Evolutionary conservation across 2,329 filamentous ascomycete species (phyloP).

Genomic region (Cyphellophora attinorum): DNA sequence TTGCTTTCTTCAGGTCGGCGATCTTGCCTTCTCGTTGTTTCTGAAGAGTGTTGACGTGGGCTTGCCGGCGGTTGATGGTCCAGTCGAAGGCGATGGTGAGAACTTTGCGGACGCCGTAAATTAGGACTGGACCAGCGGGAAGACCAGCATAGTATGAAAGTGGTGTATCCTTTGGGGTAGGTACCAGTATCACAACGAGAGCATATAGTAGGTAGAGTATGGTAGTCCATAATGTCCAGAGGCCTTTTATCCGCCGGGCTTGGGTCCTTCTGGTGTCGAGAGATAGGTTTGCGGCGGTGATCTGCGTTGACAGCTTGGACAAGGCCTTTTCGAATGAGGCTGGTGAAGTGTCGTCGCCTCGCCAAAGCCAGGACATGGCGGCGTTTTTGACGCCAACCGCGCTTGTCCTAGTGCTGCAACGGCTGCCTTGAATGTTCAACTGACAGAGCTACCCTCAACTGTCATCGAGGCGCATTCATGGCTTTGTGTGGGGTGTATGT

Average conservation of each 20-base stretch:
- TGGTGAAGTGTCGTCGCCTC: constrained; percentile 68
- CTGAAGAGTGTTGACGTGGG: constrained; percentile 63
- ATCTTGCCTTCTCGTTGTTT: constrained; percentile 79
- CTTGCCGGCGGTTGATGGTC: constrained; percentile 61
- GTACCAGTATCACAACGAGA: constrained; percentile 71
- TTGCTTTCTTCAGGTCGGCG: constrained; percentile 86
- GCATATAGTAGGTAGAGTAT: constrained; percentile 85
- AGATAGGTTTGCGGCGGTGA: constrained; percentile 60
- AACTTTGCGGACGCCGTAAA: constrained; percentile 61
- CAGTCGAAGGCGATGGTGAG: constrained; percentile 69
- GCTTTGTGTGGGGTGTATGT: too few species aligned
- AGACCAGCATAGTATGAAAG: constrained; percentile 69
- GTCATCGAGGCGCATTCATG: too few species aligned
- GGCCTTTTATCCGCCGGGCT: constrained; percentile 68
- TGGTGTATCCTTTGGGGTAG: constrained; percentile 73
- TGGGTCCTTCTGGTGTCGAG: constrained; percentile 65
- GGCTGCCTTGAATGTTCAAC: too few species aligned
- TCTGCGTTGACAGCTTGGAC: constrained; percentile 71
- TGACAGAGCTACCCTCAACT: too few species aligned
- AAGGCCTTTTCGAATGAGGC: constrained; percentile 90
- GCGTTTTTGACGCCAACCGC: too few species aligned
- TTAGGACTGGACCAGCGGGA: constrained; percentile 68
- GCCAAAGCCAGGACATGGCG: neutral
- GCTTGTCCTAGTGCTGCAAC: too few species aligned
- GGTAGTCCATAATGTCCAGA: constrained; percentile 82